Evolutionary conservation across 768 basidiomycete genomes (phyloP), one percentile per base, ranked within the genome.

Genomic region (Trichaptum fuscoviolaceum): DNA sequence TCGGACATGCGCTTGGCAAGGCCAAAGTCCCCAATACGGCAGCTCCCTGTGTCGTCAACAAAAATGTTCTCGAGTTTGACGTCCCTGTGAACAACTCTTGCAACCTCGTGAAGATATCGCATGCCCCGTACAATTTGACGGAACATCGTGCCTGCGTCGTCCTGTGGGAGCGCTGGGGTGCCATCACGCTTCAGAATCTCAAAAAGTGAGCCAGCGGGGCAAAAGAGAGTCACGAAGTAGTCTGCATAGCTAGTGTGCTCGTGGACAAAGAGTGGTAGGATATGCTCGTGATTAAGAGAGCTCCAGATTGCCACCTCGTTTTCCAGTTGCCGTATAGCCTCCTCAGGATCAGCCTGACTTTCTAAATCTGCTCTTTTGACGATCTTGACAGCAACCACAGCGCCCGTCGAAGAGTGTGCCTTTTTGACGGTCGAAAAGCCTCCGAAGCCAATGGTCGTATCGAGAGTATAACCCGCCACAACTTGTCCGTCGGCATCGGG

Each of bases 61-160:
- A 99, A 85, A 62, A 99, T 87, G 79, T 99, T 99, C 78, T 99
- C 97, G 67, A 97, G 85, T 80, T 99, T 99, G 76, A 99, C 81
- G 78, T 99, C 97, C 71, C 95, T 86, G 79, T 99, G 96, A 64
- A 96, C 90, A 70, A 90, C 85, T 8, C 83, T 77, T 27, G 87
- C 89, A 57, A 85, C 84, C 67, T 89, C 85, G 75, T 96, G 94
- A 73, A 96, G 77, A 78, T 95, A 95, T 64, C 87, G 84, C 73
- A 95, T 77, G 23, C 92, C 93, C 65, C 89, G 81, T 63, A 93
- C 91, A 70, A 96, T 84, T 80, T 96, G 93, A 64, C 89, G 83
- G 74, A 95, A 93, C 84, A 93, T 87, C 82, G 87, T 89, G 63
- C 91, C 91, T 3, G 84, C 88, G 72, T 93, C 92, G 70, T 93